These are phyloP conservation scores for Termitomyces sp. DNA, from an alignment of 768 basidiomycete species.

Conservation along the genomic window DNA sequence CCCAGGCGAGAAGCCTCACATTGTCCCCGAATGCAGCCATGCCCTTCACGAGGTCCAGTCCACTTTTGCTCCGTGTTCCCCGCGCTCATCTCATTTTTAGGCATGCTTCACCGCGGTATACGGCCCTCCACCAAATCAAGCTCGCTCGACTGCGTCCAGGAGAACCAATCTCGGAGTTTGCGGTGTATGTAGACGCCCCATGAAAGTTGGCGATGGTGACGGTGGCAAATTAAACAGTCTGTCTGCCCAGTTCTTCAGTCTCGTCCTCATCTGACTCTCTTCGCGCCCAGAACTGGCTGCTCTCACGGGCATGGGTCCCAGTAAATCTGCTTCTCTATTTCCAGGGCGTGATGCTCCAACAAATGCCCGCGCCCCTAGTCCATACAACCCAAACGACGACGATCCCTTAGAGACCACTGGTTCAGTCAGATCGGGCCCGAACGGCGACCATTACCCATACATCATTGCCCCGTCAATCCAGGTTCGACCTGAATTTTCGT, in stretches of 20 bases:
- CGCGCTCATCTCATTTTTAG: conserved; percentile 32
- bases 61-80: no score
- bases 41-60: conserved; percentile 83
- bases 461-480: conserved; percentile 92
- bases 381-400: conserved; percentile 77
- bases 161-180: conserved; percentile 90
- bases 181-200: conserved; percentile 93
- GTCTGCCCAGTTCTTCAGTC: conserved; percentile 20
- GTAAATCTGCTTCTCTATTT: conserved; percentile 50
- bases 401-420: conserved; percentile 71
- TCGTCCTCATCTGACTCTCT: conserved; percentile 9
- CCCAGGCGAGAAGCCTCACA: conserved; percentile 95
- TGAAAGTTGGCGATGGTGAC: conserved; percentile 92
- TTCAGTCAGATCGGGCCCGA: conserved; percentile 45
- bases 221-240: conserved; percentile 87
- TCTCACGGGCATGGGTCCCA: conserved; percentile 84
- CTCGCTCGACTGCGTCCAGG: conserved; percentile 51
- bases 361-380: conserved; percentile 33
- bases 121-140: conserved; percentile 72
- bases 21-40: conserved; percentile 97
- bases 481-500: conserved; percentile 89
- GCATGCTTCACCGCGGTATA: conserved; percentile 98
- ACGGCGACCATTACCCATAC: conserved; percentile 52
- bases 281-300: conserved; percentile 77
- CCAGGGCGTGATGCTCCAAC: conserved; percentile 68